Base-by-base conservation (phyloP, 106 monocot genomes). In the Dactylorhiza incarnata region DNA sequence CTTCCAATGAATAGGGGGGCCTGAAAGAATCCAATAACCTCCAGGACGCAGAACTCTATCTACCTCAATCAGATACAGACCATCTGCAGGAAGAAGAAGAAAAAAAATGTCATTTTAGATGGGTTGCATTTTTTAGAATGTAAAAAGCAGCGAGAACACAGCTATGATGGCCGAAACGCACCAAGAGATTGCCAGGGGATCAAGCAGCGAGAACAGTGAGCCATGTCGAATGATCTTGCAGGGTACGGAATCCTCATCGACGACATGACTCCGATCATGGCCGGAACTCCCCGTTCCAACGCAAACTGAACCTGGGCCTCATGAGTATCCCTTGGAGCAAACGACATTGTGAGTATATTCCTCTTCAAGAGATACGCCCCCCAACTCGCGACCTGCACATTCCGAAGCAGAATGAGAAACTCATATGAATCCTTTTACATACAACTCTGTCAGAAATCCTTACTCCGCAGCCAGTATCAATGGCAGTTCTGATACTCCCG, bases 281-380 rank as follows among this genome's bases (percentile, higher is more conserved):
- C 89, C 6, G 89, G 89, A 47, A 89, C 86, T 48, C 89, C 89
- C 68, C 89, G 61, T 77, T 89, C 89, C 83, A 89, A 76, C 7
- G 89, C 89, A 54, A 89, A 89, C 69, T 86, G 86, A 20, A 89
- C 89, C 68, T 89, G 89, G 2, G 89, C 85, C 73, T 89, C 89
- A 23, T 89, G 89, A 1, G 85, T 86, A 62, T 89, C 89, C 75
- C 86, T 86, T 9, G 89, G 89, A 12, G 89, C 89, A 63, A 89
- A 86, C 17, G 89, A 89, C 89, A 89, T 86, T 17, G 89, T 68
- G 22, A 89, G 5, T 12, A 89, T 74, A 45, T 89, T 77, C 82
- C 86, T 89, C 75, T 83, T 86, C 53, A 89, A 70, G 1, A 89
- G 72, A 83, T 89, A 88, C 71, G 85, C 88, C 20, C 88, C 88